phyloP scores from a whole-genome alignment of 495 filamentous ascomycete genomes.

The Neurospora sp. region DNA sequence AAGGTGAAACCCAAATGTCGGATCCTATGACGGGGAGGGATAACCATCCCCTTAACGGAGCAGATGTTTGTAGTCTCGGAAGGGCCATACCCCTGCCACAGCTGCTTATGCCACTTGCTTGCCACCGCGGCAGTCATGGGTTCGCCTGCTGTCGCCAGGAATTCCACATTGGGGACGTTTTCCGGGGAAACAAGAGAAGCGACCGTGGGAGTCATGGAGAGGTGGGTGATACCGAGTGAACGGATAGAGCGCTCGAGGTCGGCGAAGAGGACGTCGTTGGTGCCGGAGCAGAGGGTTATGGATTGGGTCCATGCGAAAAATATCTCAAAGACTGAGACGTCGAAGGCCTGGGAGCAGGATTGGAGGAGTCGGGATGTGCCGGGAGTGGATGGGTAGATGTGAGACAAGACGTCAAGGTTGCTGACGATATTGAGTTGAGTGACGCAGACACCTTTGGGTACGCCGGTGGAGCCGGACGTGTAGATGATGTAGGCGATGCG shows the following conservation, averaged over 20 bases:
- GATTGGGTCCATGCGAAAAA: slow-evolving; percentile 67
- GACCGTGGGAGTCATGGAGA: slow-evolving; percentile 69
- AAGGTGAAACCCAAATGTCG: slow-evolving; percentile 54
- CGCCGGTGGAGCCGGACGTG: slow-evolving; percentile 56
- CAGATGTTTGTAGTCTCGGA: slow-evolving; percentile 69
- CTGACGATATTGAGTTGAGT: slow-evolving; percentile 58
- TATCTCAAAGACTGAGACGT: slow-evolving; percentile 73
- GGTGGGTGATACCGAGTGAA: slow-evolving; percentile 53
- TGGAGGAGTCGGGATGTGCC: slow-evolving; percentile 49
- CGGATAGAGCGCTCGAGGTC: slow-evolving; percentile 52
- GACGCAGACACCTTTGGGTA: slow-evolving; percentile 61
- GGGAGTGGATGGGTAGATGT: slow-evolving; percentile 44
- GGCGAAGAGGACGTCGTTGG: slow-evolving; percentile 53
- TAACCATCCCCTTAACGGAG: slow-evolving; percentile 46
- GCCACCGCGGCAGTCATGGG: slow-evolving; percentile 56
- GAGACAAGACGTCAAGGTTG: slow-evolving; percentile 50
- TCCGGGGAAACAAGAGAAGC: slow-evolving; percentile 53
- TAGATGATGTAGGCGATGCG: slow-evolving; percentile 50
- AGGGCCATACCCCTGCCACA: slow-evolving; percentile 67
- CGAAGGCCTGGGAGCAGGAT: slow-evolving; percentile 63
- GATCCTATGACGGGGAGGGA: slow-evolving; percentile 34
- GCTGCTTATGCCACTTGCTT: slow-evolving; percentile 51
- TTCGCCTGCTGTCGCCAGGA: slow-evolving; percentile 65
- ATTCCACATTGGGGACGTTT: slow-evolving; percentile 53
- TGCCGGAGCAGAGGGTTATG: slow-evolving; percentile 61